These are phyloP conservation scores for Nepenthes gracilis DNA, from an alignment of 148 eudicot species.

Conservation along the genomic window DNA sequence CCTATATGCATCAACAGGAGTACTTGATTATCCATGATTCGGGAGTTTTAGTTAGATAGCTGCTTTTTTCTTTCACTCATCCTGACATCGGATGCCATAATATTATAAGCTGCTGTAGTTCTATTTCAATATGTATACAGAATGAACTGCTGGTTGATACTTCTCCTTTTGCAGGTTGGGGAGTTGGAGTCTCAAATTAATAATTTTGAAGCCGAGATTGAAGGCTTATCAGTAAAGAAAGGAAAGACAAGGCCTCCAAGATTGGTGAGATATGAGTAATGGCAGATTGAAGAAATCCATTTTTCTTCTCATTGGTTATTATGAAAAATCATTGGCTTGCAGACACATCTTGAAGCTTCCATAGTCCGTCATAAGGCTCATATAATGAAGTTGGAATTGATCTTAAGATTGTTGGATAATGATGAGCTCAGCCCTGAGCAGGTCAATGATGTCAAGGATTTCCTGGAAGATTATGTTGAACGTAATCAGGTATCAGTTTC, in stretches of 20 bases:
- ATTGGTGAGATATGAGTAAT: constrained; percentile 49
- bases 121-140: no score
- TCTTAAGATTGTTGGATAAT: constrained; percentile 81
- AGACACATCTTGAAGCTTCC: constrained; percentile 94
- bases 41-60: no score
- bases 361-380: constrained; percentile 95
- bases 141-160: background rate
- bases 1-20: no score
- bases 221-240: constrained; percentile 89
- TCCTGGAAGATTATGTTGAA: constrained; percentile 92
- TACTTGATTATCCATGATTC: no score
- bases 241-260: constrained; percentile 98
- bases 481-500: constrained; percentile 77
- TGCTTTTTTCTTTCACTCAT: no score
- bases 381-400: constrained; percentile 84
- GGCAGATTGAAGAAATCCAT: background rate
- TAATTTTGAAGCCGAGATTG: constrained; percentile 96
- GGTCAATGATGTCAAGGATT: constrained; percentile 91
- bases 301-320: background rate
- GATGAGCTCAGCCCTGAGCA: constrained; percentile 96
- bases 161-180: constrained; percentile 40
- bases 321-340: constrained; percentile 15
- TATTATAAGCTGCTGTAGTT: background rate
- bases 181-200: constrained; percentile 95
- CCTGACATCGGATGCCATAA: background rate